A percentile compares a stretch with the other conserved stretches of the same genome.
Conservation (phyloP, 805 yeast species). For the Ogataea minuta region DNA sequence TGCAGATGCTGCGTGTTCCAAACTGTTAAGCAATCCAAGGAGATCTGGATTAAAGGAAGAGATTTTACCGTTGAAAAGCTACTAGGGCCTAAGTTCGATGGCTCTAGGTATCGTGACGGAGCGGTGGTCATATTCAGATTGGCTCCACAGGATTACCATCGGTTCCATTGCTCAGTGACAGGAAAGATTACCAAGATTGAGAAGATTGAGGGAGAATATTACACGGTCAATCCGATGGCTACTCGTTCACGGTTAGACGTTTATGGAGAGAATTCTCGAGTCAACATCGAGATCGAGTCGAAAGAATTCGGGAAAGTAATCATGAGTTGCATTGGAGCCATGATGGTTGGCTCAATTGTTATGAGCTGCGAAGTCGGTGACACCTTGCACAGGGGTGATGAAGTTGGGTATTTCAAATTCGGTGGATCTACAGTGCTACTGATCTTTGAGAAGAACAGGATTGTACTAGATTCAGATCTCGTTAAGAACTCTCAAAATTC, state of each 20-base stretch:
- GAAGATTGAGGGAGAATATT: conserved; percentile 83
- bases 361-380: conserved; percentile 65
- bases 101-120: conserved; percentile 46
- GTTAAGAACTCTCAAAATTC: conserved; percentile 61
- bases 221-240: conserved; percentile 98
- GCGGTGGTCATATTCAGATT: conserved; percentile 77
- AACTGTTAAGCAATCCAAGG: conserved; percentile 57
- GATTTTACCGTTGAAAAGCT: conserved; percentile 67
- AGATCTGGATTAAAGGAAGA: conserved; percentile 87
- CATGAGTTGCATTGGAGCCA: conserved; percentile 88
- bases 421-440: conserved; percentile 89
- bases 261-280: conserved; percentile 86
- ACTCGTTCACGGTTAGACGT: conserved; percentile 84
- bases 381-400: conserved; percentile 64
- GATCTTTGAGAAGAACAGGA: conserved; percentile 50
- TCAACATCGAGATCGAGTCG: conserved; percentile 73
- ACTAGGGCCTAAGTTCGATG: conserved; percentile 33
- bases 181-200: conserved; percentile 68
- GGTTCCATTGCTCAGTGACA: conserved; percentile 86
- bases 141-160: conserved; percentile 96
- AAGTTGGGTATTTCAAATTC: conserved; percentile 90
- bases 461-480: conserved; percentile 73
- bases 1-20: conserved; percentile 75
- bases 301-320: conserved; percentile 74
- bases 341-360: conserved; percentile 96